Evolutionary conservation across 1,139 yeast species (phyloP).

Genomic region (Tardiomyces depauwii): DNA sequence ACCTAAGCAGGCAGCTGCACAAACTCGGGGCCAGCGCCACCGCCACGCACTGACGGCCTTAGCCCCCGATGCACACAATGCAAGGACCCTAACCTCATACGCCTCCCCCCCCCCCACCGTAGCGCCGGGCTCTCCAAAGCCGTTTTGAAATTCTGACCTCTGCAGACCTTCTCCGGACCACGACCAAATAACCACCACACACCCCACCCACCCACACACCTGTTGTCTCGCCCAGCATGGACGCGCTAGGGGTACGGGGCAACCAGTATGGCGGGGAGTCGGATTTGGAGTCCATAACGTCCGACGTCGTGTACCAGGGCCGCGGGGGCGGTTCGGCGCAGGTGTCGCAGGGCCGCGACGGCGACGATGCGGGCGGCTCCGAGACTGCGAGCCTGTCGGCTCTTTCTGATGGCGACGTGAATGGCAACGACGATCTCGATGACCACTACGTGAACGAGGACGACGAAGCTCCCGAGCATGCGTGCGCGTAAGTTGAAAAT

Average conservation of each 20-base stretch:
- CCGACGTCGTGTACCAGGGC: constrained; percentile 19
- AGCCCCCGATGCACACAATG: too few species aligned
- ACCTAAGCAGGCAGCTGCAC: too few species aligned
- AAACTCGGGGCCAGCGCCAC: too few species aligned
- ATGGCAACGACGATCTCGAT: background rate
- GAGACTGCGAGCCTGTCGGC: background rate
- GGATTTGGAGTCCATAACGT: constrained; percentile 18
- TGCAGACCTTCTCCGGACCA: background rate
- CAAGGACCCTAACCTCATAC: too few species aligned
- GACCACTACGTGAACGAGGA: background rate
- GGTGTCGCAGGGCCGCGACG: constrained; percentile 5
- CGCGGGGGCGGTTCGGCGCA: constrained; percentile 6
- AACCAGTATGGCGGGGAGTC: constrained; percentile 17
- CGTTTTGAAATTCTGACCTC: background rate
- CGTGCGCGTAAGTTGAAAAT: constrained; percentile 21
- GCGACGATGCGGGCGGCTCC: background rate
- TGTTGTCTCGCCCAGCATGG: constrained; percentile 9
- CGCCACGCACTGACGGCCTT: too few species aligned
- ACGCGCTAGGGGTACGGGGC: constrained; percentile 16
- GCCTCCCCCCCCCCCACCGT: too few species aligned
- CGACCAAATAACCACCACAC: background rate
- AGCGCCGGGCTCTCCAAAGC: too few species aligned
- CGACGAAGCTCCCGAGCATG: constrained; percentile 20
- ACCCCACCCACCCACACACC: background rate
- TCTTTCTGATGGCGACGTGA: background rate